A percentile compares a stretch with the other conserved stretches of the same genome.
These are phyloP conservation scores for Saccharomycopsis sp. DNA, from an alignment of 805 yeast genomes.

Conservation along the genomic window DNA sequence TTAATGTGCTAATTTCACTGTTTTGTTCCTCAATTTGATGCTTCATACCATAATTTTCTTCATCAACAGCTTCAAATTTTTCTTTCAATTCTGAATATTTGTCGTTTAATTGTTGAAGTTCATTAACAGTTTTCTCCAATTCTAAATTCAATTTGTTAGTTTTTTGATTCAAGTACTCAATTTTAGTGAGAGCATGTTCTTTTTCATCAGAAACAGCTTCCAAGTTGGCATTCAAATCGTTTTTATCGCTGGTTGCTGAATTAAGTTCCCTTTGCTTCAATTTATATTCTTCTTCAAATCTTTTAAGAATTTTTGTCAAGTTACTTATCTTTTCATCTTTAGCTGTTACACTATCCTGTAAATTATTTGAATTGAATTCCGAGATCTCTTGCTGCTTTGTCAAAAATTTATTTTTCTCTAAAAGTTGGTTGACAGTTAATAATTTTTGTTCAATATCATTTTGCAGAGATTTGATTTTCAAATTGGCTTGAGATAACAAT, in stretches of 20 bases:
- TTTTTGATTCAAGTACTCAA: slow-evolving; percentile 12
- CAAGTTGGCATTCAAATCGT: slow-evolving; percentile 3
- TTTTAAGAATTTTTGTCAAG: slow-evolving; percentile 17
- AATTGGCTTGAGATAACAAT: slow-evolving; percentile 9
- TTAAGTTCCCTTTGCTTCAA: slow-evolving; percentile 16
- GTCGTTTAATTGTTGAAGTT: background rate
- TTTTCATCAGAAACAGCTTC: slow-evolving; percentile 17
- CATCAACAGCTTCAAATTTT: slow-evolving; percentile 12
- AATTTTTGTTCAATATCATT: slow-evolving; percentile 13
- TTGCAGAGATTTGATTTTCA: slow-evolving; percentile 8
- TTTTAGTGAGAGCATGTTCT: slow-evolving; percentile 5
- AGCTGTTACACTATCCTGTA: slow-evolving; percentile 8
- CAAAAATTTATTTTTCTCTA: slow-evolving; percentile 21
- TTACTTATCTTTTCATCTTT: slow-evolving; percentile 17
- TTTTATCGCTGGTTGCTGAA: slow-evolving; percentile 9
- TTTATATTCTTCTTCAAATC: slow-evolving; percentile 22
- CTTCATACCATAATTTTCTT: slow-evolving; percentile 17
- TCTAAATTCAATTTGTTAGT: slow-evolving; percentile 11
- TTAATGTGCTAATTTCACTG: slow-evolving; percentile 6
- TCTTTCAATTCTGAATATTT: slow-evolving; percentile 8
- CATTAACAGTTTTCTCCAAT: background rate
- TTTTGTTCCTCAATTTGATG: slow-evolving; percentile 11
- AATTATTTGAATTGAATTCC: slow-evolving; percentile 15
- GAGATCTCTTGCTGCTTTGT: slow-evolving; percentile 22
- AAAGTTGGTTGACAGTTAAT: slow-evolving; percentile 20